These are phyloP conservation scores for Rhizophagus sp. DNA, from an alignment of 192 early-diverging fungal species.

Conservation along the genomic window DNA sequence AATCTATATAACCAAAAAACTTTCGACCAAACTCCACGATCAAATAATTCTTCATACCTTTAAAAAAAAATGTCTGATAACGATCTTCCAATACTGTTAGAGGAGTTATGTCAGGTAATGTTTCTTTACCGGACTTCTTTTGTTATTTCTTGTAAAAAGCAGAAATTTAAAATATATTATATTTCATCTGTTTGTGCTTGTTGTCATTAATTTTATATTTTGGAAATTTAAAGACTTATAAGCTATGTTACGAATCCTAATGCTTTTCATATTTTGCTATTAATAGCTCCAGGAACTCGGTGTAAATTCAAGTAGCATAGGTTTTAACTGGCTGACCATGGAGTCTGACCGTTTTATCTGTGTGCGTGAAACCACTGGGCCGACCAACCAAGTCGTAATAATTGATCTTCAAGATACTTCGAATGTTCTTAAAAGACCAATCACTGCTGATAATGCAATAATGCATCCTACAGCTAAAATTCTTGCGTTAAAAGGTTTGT, in stretches of 20 bases:
- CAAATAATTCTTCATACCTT: neutral
- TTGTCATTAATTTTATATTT: neutral
- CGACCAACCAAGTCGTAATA: conserved; percentile 79
- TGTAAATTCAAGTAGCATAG: conserved; percentile 89
- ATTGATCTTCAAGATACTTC: conserved; percentile 87
- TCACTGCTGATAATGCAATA: conserved; percentile 96
- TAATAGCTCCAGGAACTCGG: conserved; percentile 85
- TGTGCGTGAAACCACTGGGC: conserved; percentile 74
- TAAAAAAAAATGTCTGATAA: neutral
- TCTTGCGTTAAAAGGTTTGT: conserved; percentile 91
- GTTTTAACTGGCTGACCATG: conserved; percentile 97
- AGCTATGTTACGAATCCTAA: neutral
- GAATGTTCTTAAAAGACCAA: conserved; percentile 84
- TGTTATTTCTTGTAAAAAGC: too few relatives aligned
- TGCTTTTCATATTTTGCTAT: neutral
- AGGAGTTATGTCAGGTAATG: neutral
- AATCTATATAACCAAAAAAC: neutral
- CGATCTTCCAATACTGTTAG: neutral
- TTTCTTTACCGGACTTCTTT: too few relatives aligned
- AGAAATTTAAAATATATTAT: too few relatives aligned
- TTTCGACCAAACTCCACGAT: neutral
- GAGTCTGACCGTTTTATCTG: conserved; percentile 99
- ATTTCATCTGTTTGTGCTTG: neutral
- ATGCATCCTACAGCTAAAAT: conserved; percentile 95
- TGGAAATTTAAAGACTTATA: neutral